A percentile compares a stretch with the other conserved stretches of the same genome.
Conservation (phyloP, 768 basidiomycete species). For the Tulasnella sp. region DNA sequence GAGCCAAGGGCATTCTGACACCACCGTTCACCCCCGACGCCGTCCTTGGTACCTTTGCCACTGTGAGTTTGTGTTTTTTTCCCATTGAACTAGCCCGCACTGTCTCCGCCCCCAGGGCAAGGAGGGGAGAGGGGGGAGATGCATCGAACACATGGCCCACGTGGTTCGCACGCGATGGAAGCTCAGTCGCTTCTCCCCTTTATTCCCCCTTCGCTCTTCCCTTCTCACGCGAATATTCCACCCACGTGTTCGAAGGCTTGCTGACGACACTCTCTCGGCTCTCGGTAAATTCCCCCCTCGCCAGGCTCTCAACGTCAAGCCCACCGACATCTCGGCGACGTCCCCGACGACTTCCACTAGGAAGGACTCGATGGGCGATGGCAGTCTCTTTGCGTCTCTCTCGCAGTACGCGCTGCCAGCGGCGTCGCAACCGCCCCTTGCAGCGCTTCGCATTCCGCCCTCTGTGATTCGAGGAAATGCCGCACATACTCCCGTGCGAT, state of each 20-base stretch:
- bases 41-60: conserved; percentile 26
- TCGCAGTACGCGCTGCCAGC: conserved; percentile 12
- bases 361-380: conserved; percentile 2
- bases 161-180: conserved; percentile 23
- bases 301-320: conserved; percentile 20
- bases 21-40: conserved; percentile 31
- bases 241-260: not conserved
- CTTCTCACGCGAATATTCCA: not conserved
- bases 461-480: not conserved
- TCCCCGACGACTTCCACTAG: not conserved
- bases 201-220: conserved; percentile 3
- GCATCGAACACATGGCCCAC: conserved; percentile 1
- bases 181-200: conserved; percentile 8
- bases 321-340: not conserved
- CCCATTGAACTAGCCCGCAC: not conserved
- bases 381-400: conserved; percentile 7
- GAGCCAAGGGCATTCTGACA: conserved; percentile 27
- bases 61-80: conserved; percentile 25
- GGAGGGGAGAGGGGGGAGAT: not conserved
- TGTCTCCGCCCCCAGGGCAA: conserved; percentile 8
- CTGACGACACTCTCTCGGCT: conserved; percentile 3
- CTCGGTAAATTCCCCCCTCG: not conserved
- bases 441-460: not conserved
- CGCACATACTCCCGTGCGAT: conserved; percentile 11
- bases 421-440: not conserved